Conservation (phyloP, 2,329 filamentous ascomycete genomes). For the Penicillium verrucosum region DNA sequence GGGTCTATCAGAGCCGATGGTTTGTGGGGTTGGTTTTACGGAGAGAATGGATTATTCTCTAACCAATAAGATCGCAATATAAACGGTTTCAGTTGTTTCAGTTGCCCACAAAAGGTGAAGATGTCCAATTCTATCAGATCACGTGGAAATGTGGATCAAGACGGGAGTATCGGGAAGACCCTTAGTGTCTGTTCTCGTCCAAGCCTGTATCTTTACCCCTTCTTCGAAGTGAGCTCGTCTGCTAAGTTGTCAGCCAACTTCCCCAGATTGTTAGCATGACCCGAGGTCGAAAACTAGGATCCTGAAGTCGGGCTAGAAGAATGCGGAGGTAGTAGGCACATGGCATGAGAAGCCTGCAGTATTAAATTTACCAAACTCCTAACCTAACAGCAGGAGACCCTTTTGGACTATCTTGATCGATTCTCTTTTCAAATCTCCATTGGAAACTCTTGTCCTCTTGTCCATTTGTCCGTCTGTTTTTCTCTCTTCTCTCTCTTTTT, state of each 20-base stretch:
- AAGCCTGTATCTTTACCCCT: background rate
- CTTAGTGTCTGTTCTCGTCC: background rate
- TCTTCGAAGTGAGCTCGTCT: background rate
- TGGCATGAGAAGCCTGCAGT: background rate
- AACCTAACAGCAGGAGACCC: background rate
- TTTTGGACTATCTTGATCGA: background rate
- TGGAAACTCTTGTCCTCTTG: background rate
- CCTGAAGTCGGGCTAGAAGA: background rate
- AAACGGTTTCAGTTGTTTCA: background rate
- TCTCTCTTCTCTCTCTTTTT: background rate
- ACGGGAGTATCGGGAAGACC: background rate
- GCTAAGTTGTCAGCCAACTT: background rate
- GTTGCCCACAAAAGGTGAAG: background rate
- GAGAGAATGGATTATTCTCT: background rate
- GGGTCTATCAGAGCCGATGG: slow-evolving; percentile 1
- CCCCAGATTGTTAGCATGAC: slow-evolving; percentile 5
- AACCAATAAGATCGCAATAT: background rate
- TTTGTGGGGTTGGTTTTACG: background rate
- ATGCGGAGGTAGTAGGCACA: slow-evolving; percentile 2
- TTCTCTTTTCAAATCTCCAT: background rate
- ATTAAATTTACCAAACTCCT: background rate
- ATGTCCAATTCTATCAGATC: background rate
- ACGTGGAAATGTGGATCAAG: background rate
- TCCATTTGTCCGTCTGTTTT: background rate
- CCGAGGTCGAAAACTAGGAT: background rate